phyloP scores from a whole-genome alignment of 176 grass and related monocot species.

The Aegilops tauschii region DNA sequence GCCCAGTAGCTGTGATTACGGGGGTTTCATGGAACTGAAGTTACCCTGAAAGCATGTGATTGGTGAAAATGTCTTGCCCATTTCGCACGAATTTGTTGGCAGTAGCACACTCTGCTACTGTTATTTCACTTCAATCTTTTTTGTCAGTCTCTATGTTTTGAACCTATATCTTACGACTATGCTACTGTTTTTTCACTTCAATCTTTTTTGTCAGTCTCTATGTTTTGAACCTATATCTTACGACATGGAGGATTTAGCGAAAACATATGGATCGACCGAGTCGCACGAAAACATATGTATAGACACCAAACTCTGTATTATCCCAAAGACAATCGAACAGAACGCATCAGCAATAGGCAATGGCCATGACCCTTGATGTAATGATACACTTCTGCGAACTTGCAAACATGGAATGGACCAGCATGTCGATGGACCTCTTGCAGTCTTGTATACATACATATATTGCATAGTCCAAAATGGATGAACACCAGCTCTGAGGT shows the following conservation, averaged over 20 bases:
- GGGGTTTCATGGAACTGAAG: not conserved
- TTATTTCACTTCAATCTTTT: too few species aligned
- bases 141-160: too few species aligned
- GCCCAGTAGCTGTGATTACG: not conserved
- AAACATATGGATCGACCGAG: not conserved
- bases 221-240: too few species aligned
- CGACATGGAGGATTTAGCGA: not conserved
- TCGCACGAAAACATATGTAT: not conserved
- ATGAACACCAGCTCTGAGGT: not conserved
- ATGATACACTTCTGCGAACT: not conserved
- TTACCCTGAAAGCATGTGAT: not conserved
- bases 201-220: too few species aligned
- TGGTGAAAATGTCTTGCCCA: not conserved
- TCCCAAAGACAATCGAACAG: not conserved
- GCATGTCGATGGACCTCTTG: not conserved
- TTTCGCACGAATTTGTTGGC: not conserved
- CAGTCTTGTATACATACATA: not conserved
- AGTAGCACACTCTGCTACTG: too few species aligned
- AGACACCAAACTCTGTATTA: not conserved
- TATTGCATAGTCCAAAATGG: conserved; percentile 11
- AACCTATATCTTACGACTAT: too few species aligned
- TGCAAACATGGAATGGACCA: not conserved
- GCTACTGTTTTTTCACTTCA: too few species aligned
- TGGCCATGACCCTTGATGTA: not conserved
- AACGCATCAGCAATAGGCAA: not conserved